Evolutionary conservation across 2,329 filamentous ascomycete species (phyloP).

Genomic region (Capronia epimyces): DNA sequence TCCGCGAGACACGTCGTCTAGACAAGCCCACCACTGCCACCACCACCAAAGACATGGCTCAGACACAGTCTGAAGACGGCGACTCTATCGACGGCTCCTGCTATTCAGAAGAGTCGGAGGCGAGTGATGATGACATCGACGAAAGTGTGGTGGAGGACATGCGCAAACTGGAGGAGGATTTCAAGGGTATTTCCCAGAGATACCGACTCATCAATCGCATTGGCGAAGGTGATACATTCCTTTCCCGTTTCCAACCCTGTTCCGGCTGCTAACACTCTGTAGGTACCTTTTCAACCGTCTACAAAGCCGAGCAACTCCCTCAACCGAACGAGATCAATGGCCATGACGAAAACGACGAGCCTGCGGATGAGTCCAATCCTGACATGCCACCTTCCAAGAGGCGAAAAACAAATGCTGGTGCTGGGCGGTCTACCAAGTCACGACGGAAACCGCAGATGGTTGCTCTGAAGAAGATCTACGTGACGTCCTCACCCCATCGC

Average conservation of each 20-base stretch:
- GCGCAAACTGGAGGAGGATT: constrained; percentile 72
- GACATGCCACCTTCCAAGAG: constrained; percentile 65
- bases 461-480: constrained; percentile 98
- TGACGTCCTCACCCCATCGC: constrained; percentile 86
- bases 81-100: constrained; percentile 26
- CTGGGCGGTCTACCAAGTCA: constrained; percentile 22
- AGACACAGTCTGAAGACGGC: constrained; percentile 34
- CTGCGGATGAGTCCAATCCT: constrained; percentile 56
- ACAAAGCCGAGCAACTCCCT: constrained; percentile 87
- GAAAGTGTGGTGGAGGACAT: constrained; percentile 73
- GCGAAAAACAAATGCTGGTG: constrained; percentile 37
- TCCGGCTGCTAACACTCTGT: constrained; percentile 15
- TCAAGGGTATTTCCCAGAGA: constrained; percentile 73
- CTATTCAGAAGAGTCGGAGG: constrained; percentile 30
- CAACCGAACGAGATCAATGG: constrained; percentile 65
- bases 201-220: constrained; percentile 95
- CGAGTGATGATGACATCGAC: constrained; percentile 39
- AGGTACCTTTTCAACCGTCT: constrained; percentile 98
- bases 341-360: constrained; percentile 67
- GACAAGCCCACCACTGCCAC: constrained; percentile 1
- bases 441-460: constrained; percentile 67
- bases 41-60: constrained; percentile 8
- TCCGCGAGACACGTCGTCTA: constrained; percentile 4
- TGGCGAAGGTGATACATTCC: constrained; percentile 67
- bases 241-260: constrained; percentile 9